A percentile compares a stretch with the other conserved stretches of the same genome.
Conservation (phyloP, 768 basidiomycete genomes). For the Pulveroboletus sp. region DNA sequence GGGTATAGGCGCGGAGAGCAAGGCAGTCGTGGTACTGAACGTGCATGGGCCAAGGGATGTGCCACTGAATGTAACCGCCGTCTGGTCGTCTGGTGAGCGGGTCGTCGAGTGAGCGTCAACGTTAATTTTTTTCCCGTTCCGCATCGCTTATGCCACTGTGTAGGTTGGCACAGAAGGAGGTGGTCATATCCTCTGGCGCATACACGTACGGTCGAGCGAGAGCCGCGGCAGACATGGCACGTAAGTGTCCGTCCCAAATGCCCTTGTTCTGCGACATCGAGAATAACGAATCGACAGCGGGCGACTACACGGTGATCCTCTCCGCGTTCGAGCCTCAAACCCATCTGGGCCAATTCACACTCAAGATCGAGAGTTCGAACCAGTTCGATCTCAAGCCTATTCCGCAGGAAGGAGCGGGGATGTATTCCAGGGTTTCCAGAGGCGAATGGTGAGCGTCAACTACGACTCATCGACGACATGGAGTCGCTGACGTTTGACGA, state of each 20-base stretch:
- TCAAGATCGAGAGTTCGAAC: constrained; percentile 59
- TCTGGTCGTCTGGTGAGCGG: constrained; percentile 74
- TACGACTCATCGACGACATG: background rate
- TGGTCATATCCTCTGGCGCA: constrained; percentile 70
- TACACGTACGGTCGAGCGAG: constrained; percentile 78
- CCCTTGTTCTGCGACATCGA: background rate
- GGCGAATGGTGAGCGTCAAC: constrained; percentile 64
- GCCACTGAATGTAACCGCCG: constrained; percentile 67
- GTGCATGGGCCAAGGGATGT: constrained; percentile 59
- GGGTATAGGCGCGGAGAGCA: constrained; percentile 1
- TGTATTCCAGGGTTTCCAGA: constrained; percentile 68
- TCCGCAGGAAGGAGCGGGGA: constrained; percentile 85
- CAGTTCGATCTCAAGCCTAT: constrained; percentile 63
- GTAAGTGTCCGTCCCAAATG: constrained; percentile 43
- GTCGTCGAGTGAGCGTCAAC: constrained; percentile 70
- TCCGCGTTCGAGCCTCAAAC: constrained; percentile 75
- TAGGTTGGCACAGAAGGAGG: constrained; percentile 61
- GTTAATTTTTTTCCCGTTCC: background rate
- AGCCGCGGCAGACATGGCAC: constrained; percentile 44
- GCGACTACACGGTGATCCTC: constrained; percentile 78
- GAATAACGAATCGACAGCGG: constrained; percentile 34
- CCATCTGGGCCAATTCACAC: constrained; percentile 59
- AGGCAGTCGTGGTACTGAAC: constrained; percentile 35
- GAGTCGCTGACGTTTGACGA: constrained; percentile 25
- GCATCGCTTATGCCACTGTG: background rate